phyloP scores from a whole-genome alignment of 2,329 filamentous ascomycete genomes.

The Dactylellina sp. region DNA sequence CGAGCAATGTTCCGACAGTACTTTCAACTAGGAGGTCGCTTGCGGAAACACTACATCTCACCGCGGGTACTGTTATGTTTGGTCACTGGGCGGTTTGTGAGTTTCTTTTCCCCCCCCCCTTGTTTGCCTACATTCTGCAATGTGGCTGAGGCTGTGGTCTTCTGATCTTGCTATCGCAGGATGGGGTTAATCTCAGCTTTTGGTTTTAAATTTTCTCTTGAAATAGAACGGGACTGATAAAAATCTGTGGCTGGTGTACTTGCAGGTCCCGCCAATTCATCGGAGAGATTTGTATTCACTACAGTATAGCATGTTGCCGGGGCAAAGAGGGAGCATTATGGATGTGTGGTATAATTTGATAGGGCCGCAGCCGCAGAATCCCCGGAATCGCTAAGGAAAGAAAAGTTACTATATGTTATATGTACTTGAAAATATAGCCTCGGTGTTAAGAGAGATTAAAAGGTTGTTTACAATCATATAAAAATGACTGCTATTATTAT shows the following conservation, averaged over 20 bases:
- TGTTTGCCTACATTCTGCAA: background rate
- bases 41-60: slow-evolving; percentile 94
- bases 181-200: background rate
- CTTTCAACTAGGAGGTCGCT: slow-evolving; percentile 90
- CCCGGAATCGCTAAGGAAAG: slow-evolving; percentile 38
- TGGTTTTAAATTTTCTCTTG: background rate
- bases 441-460: too few species aligned
- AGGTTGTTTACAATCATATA: background rate
- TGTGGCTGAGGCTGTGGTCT: too few species aligned
- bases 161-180: background rate
- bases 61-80: slow-evolving; percentile 88
- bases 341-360: slow-evolving; percentile 86
- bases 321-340: slow-evolving; percentile 78
- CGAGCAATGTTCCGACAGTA: slow-evolving; percentile 98
- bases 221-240: slow-evolving; percentile 3
- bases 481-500: too few species aligned
- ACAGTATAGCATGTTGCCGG: slow-evolving; percentile 97
- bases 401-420: background rate
- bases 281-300: slow-evolving; percentile 93
- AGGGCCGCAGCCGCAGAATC: slow-evolving; percentile 61
- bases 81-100: slow-evolving; percentile 83
- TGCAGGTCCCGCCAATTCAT: slow-evolving; percentile 82
- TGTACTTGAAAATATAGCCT: too few species aligned
- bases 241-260: slow-evolving; percentile 13
- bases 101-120: slow-evolving; percentile 9